phyloP scores from a whole-genome alignment of 2,329 filamentous ascomycete species.

The Paecilomyces dactylethromorphus region DNA sequence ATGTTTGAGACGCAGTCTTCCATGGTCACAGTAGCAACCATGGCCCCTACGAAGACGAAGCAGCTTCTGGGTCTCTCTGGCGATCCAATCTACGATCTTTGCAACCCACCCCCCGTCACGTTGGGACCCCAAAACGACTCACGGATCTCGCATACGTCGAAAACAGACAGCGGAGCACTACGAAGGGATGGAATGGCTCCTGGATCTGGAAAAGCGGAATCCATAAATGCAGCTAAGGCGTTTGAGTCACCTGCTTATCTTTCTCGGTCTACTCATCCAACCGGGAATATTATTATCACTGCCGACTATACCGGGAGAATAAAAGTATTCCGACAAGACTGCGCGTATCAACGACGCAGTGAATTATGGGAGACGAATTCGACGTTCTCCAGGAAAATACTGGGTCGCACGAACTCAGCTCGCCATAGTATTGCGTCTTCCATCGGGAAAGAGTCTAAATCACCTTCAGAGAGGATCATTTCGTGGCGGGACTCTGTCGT shows the following conservation, averaged over 20 bases:
- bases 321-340: conserved; percentile 94
- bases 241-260: conserved; percentile 72
- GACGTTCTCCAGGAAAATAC: conserved; percentile 64
- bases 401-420: conserved; percentile 49
- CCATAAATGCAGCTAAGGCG: conserved; percentile 37
- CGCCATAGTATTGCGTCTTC: conserved; percentile 46
- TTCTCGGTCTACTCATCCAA: conserved; percentile 65
- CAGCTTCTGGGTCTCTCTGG: conserved; percentile 72
- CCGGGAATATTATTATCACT: conserved; percentile 87
- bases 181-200: conserved; percentile 22
- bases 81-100: conserved; percentile 92
- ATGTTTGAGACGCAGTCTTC: conserved; percentile 85
- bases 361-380: conserved; percentile 74
- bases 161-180: conserved; percentile 34
- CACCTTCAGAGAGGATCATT: conserved; percentile 69
- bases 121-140: conserved; percentile 69
- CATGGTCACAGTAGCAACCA: conserved; percentile 80
- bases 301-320: conserved; percentile 83
- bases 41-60: conserved; percentile 73
- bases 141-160: conserved; percentile 42
- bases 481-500: conserved; percentile 73
- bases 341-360: conserved; percentile 66
- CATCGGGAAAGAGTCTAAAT: conserved; percentile 40
- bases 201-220: conserved; percentile 22
- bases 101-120: conserved; percentile 86